Base-by-base conservation (phyloP, 306 rosid genomes). In the Sindora glabra region DNA sequence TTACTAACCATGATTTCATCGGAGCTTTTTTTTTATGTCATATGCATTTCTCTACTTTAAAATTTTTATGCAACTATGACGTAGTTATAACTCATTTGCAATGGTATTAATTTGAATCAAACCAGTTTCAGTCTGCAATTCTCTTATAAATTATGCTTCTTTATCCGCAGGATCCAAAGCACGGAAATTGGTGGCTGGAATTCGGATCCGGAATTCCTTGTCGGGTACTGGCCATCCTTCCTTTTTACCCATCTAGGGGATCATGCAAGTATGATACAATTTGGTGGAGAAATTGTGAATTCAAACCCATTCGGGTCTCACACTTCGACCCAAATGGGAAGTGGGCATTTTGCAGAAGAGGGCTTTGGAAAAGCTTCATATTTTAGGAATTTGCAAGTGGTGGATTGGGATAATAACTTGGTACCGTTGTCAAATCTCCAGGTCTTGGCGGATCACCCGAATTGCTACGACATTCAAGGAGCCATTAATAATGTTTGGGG, bases 131-230 rank as follows among this genome's bases (percentile, higher is more conserved):
- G n/a, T n/a, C n/a, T n/a, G n/a, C n/a, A n/a, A n/a, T n/a, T n/a
- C n/a, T n/a, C n/a, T n/a, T n/a, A n/a, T n/a, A n/a, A n/a, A n/a
- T n/a, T n/a, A n/a, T n/a, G n/a, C 37, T 10, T 33, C 41, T 3
- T 24, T 42, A 36, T 30, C 23, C 6, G 52, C 32, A 90, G 96
- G 98, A 91, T 79, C 96, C 98, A 1, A 88, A 88, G 68, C 98
- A 91, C 48, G 98, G 98, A 8, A 79, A 91, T 18, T 91, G 98
- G 98, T 91, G 98, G 98, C 84, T 91, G 26, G 88, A 89, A 47
- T 87, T 87, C 32, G 96, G 95, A 47, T 77, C 89, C 0, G 95
- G 92, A 0, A 67, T 83, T 5, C n/a, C 55, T 87, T 26, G 92
- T 91, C 2, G 96, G 98, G 42, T 91, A 91, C 15, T 91, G 98